Evolutionary conservation across 176 grass and related monocot genomes (phyloP).

Genomic region (Eleusine indica): DNA sequence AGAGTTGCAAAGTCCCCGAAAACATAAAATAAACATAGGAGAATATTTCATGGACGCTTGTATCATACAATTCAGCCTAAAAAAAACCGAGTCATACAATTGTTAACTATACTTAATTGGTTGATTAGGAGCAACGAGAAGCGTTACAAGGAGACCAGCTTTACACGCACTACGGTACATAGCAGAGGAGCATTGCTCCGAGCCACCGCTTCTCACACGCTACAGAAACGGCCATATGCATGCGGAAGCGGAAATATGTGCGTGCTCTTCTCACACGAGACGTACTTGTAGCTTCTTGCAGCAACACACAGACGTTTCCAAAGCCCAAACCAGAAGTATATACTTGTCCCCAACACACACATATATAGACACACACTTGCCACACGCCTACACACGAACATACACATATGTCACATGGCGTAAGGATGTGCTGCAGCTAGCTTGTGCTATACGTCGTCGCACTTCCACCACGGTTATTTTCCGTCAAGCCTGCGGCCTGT

Average conservation of each 20-base stretch:
- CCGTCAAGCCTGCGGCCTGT: constrained; percentile 34
- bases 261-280: neutral
- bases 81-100: neutral
- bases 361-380: neutral
- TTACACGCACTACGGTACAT: neutral
- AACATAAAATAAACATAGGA: neutral
- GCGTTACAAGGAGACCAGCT: neutral
- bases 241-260: neutral
- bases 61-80: neutral
- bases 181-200: neutral
- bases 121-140: neutral
- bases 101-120: neutral
- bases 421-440: constrained; percentile 8
- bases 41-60: neutral
- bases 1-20: neutral
- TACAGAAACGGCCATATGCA: neutral
- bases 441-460: neutral
- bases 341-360: neutral
- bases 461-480: neutral
- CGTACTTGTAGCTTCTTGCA: neutral
- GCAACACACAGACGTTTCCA: neutral
- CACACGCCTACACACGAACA: neutral
- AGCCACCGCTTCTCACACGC: neutral
- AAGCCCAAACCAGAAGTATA: neutral
- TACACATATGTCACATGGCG: neutral